phyloP scores from a whole-genome alignment of 805 yeast species.

The Saccharomycopsis fodiens region DNA sequence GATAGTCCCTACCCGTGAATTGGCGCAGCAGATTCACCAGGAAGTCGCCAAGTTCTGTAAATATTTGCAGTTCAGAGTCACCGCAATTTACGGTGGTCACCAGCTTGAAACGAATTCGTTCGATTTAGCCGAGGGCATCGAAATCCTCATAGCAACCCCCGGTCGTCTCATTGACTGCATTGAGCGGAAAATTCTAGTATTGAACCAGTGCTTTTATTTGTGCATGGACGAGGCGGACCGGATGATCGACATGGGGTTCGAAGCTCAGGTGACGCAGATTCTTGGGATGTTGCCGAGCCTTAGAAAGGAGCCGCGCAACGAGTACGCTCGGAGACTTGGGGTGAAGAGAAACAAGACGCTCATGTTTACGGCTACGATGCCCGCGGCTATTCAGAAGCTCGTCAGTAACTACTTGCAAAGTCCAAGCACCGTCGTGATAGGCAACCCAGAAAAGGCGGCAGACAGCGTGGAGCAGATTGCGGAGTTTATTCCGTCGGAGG shows the following conservation, averaged over 20 bases:
- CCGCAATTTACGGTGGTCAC: slow-evolving; percentile 85
- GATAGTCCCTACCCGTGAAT: slow-evolving; percentile 88
- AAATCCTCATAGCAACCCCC: slow-evolving; percentile 87
- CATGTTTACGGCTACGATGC: slow-evolving; percentile 95
- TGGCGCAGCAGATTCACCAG: slow-evolving; percentile 76
- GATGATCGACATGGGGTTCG: slow-evolving; percentile 94
- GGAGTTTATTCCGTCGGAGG: slow-evolving; percentile 40
- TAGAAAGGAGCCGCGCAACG: slow-evolving; percentile 18
- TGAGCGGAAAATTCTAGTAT: slow-evolving; percentile 53
- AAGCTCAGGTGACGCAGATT: slow-evolving; percentile 62
- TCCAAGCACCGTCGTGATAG: slow-evolving; percentile 63
- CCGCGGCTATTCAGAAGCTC: slow-evolving; percentile 60
- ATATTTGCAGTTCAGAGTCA: slow-evolving; percentile 34
- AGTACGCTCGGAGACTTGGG: slow-evolving; percentile 6
- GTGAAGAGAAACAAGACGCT: slow-evolving; percentile 47
- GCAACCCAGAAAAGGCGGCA: slow-evolving; percentile 56
- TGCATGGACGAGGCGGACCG: slow-evolving; percentile 92
- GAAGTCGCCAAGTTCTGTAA: slow-evolving; percentile 51
- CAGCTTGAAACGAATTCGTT: slow-evolving; percentile 64
- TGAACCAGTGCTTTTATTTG: slow-evolving; percentile 56
- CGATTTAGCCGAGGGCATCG: slow-evolving; percentile 56
- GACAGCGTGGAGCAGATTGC: slow-evolving; percentile 68
- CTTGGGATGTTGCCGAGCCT: slow-evolving; percentile 43
- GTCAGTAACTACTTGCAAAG: slow-evolving; percentile 51
- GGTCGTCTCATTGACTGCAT: slow-evolving; percentile 82